Evolutionary conservation across 805 yeast genomes (phyloP).

Genomic region (Yarrowia sp.): DNA sequence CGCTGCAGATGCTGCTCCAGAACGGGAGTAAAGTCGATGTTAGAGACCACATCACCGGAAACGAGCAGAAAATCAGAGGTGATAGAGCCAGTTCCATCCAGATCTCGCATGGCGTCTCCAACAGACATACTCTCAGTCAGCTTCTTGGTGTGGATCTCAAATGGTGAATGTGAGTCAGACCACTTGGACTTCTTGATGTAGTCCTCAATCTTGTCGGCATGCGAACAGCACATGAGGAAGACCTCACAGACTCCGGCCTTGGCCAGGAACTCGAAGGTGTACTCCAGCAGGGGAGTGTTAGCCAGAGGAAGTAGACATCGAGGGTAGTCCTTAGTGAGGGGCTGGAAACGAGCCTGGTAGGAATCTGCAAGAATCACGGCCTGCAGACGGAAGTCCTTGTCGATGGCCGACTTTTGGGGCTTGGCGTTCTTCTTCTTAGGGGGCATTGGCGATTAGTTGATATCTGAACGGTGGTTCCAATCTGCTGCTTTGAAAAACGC

Average conservation of each 20-base stretch:
- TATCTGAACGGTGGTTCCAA: neutral
- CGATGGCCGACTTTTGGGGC: constrained; percentile 21
- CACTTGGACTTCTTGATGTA: constrained; percentile 59
- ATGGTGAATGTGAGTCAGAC: constrained; percentile 61
- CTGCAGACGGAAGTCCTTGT: constrained; percentile 53
- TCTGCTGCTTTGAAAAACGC: neutral
- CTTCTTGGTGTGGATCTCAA: constrained; percentile 71
- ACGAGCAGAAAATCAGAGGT: constrained; percentile 86
- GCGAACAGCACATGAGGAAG: constrained; percentile 82
- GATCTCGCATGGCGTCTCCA: constrained; percentile 96
- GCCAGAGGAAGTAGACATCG: constrained; percentile 90
- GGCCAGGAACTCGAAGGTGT: constrained; percentile 90
- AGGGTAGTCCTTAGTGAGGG: constrained; percentile 79
- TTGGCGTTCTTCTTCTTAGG: constrained; percentile 23
- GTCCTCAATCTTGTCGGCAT: constrained; percentile 80
- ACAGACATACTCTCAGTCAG: constrained; percentile 85
- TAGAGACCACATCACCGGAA: constrained; percentile 94
- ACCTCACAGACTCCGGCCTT: constrained; percentile 88
- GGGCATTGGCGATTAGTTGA: constrained; percentile 15
- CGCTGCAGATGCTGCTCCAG: constrained; percentile 69
- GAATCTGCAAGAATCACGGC: constrained; percentile 95
- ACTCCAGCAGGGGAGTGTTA: constrained; percentile 89
- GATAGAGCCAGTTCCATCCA: constrained; percentile 85
- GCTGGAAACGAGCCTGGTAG: constrained; percentile 88
- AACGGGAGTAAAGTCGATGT: constrained; percentile 72